Conservation (phyloP, 148 eudicot species). For the Cornus kousa region DNA sequence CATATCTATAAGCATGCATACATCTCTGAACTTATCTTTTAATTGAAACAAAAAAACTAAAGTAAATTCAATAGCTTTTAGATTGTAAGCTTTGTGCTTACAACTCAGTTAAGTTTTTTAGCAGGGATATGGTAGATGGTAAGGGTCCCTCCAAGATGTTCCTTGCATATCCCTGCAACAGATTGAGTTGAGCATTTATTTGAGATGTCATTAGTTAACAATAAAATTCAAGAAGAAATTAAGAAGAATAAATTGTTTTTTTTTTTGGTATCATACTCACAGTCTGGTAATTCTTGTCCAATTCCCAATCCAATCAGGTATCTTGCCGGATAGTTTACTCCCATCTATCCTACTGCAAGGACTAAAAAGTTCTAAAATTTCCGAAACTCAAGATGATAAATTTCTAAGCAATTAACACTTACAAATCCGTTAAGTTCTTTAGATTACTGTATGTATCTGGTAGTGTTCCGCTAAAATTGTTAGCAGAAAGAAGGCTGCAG, state of each 20-base stretch:
- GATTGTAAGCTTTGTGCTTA: slow-evolving; percentile 33
- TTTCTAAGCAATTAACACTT: slow-evolving; percentile 20
- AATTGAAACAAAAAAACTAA: not conserved
- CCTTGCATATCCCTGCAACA: slow-evolving; percentile 73
- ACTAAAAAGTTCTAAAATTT: slow-evolving; percentile 5
- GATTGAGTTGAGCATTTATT: not conserved
- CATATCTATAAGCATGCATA: not conserved
- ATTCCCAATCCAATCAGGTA: too few species aligned
- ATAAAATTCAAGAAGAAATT: not conserved
- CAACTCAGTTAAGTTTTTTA: slow-evolving; percentile 48
- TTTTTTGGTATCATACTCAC: too few species aligned
- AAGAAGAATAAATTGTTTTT: too few species aligned
- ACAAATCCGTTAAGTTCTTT: slow-evolving; percentile 66
- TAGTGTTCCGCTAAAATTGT: slow-evolving; percentile 69
- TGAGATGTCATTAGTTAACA: not conserved
- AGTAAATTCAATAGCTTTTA: not conserved
- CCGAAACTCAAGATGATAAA: not conserved
- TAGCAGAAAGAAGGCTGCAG: slow-evolving; percentile 69
- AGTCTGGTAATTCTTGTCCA: too few species aligned
- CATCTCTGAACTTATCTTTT: slow-evolving; percentile 8
- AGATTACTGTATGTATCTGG: slow-evolving; percentile 58
- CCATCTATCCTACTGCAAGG: slow-evolving; percentile 81
- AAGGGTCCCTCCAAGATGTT: slow-evolving; percentile 79
- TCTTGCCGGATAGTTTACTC: slow-evolving; percentile 20
- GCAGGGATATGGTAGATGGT: slow-evolving; percentile 49